phyloP scores from a whole-genome alignment of 2,329 filamentous ascomycete species.

The Talaromyces funiculosus region DNA sequence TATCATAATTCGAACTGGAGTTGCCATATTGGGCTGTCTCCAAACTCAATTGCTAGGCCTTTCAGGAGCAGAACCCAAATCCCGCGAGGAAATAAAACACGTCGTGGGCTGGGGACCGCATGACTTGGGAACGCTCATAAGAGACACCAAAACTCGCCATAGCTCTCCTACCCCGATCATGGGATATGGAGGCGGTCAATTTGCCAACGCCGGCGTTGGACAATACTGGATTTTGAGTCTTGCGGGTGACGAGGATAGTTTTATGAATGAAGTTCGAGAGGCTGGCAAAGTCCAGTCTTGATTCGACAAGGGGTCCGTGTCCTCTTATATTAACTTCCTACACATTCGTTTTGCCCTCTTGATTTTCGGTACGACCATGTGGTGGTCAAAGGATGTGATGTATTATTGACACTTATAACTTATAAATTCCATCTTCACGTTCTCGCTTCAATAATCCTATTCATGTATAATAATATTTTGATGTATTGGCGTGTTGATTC shows the following conservation, averaged over 20 bases:
- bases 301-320: slow-evolving; percentile 8
- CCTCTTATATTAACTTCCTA: not conserved
- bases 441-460: not conserved
- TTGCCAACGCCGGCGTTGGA: slow-evolving; percentile 31
- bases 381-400: not conserved
- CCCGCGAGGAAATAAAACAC: slow-evolving; percentile 27
- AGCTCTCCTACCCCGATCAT: slow-evolving; percentile 29
- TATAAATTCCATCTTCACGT: not conserved
- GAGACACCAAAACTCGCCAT: slow-evolving; percentile 26
- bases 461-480: not conserved
- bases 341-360: not conserved
- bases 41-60: slow-evolving; percentile 40
- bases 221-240: slow-evolving; percentile 39
- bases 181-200: slow-evolving; percentile 31
- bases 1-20: slow-evolving; percentile 41
- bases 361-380: not conserved
- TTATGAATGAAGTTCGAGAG: slow-evolving; percentile 38
- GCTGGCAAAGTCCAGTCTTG: slow-evolving; percentile 36
- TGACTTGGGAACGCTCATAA: slow-evolving; percentile 26
- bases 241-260: slow-evolving; percentile 37
- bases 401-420: not conserved
- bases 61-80: slow-evolving; percentile 31
- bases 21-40: slow-evolving; percentile 40
- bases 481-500: not conserved
- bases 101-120: slow-evolving; percentile 36